Percentiles rank a stretch among this genome's conserved stretches.
These are phyloP conservation scores for Ophioceras dolichostomum DNA, from an alignment of 2,329 filamentous ascomycete species.

Conservation along the genomic window DNA sequence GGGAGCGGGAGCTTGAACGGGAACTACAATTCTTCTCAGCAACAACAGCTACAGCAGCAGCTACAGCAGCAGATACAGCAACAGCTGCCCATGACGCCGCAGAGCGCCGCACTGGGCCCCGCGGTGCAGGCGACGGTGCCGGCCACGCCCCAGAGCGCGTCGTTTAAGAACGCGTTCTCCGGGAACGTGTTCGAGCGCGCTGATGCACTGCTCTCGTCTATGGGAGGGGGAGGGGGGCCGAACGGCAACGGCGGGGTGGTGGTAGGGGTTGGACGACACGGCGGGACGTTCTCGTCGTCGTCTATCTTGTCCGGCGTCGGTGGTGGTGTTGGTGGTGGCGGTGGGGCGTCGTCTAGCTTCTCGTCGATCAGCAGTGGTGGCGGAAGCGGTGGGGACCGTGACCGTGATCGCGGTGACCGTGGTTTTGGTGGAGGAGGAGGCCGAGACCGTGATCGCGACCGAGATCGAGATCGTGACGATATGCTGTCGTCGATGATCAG, in stretches of 20 bases:
- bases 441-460: too few relatives aligned
- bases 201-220: slow-evolving; percentile 43
- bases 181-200: slow-evolving; percentile 50
- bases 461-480: too few relatives aligned
- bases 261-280: too few relatives aligned
- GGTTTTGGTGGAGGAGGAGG: slow-evolving; percentile 8
- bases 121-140: slow-evolving; percentile 84
- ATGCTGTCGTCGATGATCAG: slow-evolving; percentile 16
- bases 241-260: too few relatives aligned
- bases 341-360: slow-evolving; percentile 29
- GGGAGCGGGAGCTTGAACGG: slow-evolving; percentile 3
- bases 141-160: slow-evolving; percentile 49
- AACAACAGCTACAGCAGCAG: too few relatives aligned
- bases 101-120: slow-evolving; percentile 79
- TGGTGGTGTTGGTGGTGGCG: too few relatives aligned
- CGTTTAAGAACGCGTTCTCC: slow-evolving; percentile 40
- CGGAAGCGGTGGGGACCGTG: too few relatives aligned
- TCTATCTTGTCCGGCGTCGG: too few relatives aligned
- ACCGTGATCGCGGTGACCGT: too few relatives aligned
- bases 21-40: too few relatives aligned
- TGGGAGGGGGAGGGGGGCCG: slow-evolving; percentile 43
- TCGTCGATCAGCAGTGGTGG: slow-evolving; percentile 18
- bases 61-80: too few relatives aligned
- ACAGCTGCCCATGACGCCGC: slow-evolving; percentile 66
- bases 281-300: slow-evolving; percentile 41